Percentiles rank a stretch among this genome's conserved stretches.
Conservation (phyloP, 768 basidiomycete genomes). For the Chlorophyllum brunneum region DNA sequence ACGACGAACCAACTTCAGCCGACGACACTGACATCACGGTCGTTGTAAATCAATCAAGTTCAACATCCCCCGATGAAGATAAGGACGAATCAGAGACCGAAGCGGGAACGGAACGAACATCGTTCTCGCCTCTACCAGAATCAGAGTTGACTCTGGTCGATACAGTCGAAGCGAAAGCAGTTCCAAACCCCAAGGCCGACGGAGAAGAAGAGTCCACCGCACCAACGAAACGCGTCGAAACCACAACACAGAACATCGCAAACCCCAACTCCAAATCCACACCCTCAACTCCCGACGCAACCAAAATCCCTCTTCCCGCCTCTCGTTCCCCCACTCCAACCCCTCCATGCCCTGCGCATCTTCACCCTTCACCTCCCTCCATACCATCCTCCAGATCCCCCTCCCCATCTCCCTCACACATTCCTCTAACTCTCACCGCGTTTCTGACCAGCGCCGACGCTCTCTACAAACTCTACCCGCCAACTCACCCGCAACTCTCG, state of each 20-base stretch:
- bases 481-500: slow-evolving; percentile 48
- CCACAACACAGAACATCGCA: too few relatives aligned
- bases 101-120: neutral
- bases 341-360: neutral
- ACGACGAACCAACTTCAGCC: neutral
- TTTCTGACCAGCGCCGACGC: slow-evolving; percentile 57
- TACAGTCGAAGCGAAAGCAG: neutral
- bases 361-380: neutral
- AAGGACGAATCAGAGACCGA: neutral
- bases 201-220: neutral
- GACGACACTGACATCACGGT: neutral
- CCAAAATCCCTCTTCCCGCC: neutral
- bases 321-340: neutral
- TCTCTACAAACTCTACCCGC: slow-evolving; percentile 57
- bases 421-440: slow-evolving; percentile 36
- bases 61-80: neutral
- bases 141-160: slow-evolving; percentile 9
- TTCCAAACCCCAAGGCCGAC: neutral
- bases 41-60: neutral
- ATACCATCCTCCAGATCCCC: neutral
- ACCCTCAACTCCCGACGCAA: neutral
- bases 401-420: neutral
- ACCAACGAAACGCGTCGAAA: neutral
- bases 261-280: too few relatives aligned
- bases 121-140: neutral